A percentile compares a stretch with the other conserved stretches of the same genome.
Conservation (phyloP, 257 asterid species). For the Datura wrightii region DNA sequence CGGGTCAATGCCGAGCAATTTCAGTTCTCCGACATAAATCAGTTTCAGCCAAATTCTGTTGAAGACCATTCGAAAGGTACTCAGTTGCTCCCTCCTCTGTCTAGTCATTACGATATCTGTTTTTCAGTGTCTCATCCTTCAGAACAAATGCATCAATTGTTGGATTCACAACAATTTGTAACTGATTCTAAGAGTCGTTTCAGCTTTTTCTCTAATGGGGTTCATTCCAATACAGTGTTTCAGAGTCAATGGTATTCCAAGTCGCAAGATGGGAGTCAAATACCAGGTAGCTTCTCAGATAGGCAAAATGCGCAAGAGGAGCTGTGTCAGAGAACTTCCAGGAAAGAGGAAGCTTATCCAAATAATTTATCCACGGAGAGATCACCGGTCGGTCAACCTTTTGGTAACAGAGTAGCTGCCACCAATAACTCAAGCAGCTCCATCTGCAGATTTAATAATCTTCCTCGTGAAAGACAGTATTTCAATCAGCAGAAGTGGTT, state of each 20-base stretch:
- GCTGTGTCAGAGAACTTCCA: slow-evolving; percentile 57
- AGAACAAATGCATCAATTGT: slow-evolving; percentile 61
- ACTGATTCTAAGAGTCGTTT: slow-evolving; percentile 52
- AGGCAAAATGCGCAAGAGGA: slow-evolving; percentile 60
- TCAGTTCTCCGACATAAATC: slow-evolving; percentile 63
- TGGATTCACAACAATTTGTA: slow-evolving; percentile 61
- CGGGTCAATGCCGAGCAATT: slow-evolving; percentile 60
- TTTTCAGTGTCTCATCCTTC: slow-evolving; percentile 58
- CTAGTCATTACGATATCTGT: slow-evolving; percentile 50
- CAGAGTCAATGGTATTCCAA: slow-evolving; percentile 68
- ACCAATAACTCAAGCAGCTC: slow-evolving; percentile 50
- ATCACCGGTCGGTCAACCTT: slow-evolving; percentile 60
- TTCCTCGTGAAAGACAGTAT: slow-evolving; percentile 63
- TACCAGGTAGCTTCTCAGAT: slow-evolving; percentile 47
- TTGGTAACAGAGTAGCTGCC: slow-evolving; percentile 51
- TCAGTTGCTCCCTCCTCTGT: slow-evolving; percentile 50
- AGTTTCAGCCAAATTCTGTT: slow-evolving; percentile 55
- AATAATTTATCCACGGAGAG: slow-evolving; percentile 71
- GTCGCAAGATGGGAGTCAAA: slow-evolving; percentile 61
- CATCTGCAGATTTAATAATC: slow-evolving; percentile 46
- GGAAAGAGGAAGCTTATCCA: slow-evolving; percentile 70
- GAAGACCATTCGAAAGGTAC: slow-evolving; percentile 65
- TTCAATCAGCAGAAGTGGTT: slow-evolving; percentile 83
- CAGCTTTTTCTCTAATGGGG: slow-evolving; percentile 55
- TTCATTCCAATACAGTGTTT: slow-evolving; percentile 55